These are phyloP conservation scores for Botrytis galanthina DNA, from an alignment of 2,329 filamentous ascomycete species.

Conservation along the genomic window DNA sequence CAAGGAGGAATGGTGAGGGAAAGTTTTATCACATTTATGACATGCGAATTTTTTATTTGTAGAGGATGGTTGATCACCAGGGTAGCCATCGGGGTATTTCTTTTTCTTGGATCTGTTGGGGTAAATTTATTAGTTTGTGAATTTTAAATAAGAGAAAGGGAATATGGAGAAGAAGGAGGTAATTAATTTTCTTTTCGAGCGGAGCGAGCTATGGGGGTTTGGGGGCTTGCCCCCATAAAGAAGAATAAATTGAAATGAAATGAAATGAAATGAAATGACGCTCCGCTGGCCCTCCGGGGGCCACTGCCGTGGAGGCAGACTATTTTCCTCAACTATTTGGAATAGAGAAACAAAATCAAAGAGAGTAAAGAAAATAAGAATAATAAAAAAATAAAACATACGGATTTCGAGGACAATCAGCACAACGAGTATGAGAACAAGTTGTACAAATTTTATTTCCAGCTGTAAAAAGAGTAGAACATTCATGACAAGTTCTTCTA, in stretches of 20 bases:
- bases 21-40: conserved; percentile 60
- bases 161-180: neutral
- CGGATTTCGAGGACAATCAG: conserved; percentile 77
- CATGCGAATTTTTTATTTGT: conserved; percentile 51
- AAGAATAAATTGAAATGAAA: neutral
- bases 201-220: neutral
- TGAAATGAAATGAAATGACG: neutral
- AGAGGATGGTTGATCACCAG: conserved; percentile 50
- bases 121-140: conserved; percentile 21
- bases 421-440: conserved; percentile 74
- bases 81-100: conserved; percentile 69
- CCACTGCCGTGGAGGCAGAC: neutral
- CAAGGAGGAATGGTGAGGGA: conserved; percentile 40
- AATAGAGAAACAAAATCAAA: neutral
- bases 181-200: neutral
- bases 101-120: conserved; percentile 57
- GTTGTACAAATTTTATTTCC: conserved; percentile 61
- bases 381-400: conserved; percentile 48
- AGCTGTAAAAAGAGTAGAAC: conserved; percentile 59
- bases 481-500: conserved; percentile 73
- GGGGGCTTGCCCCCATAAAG: neutral
- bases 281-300: neutral
- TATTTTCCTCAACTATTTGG: neutral
- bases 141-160: fast-evolving
- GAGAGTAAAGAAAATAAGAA: neutral